Evolutionary conservation across 2,329 filamentous ascomycete species (phyloP), one percentile per base, ranked within the genome.

Genomic region (Pyricularia pennisetigena): DNA sequence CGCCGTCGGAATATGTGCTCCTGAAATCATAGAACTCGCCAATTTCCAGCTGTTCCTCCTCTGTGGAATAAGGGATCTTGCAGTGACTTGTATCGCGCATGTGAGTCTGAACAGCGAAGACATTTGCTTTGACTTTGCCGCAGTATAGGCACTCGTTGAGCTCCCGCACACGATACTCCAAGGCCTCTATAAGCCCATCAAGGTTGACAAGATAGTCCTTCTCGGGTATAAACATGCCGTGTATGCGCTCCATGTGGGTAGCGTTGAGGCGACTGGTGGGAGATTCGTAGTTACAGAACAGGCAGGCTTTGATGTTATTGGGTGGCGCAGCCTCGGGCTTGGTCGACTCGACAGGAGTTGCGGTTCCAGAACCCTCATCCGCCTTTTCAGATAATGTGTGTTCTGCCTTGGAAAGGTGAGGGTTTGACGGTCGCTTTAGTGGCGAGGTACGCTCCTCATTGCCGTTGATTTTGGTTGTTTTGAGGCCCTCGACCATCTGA

Each of bases 81-180:
- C 94, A 98, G 79, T 99, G 95, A 0, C 93, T 91, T 76, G 93
- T 94, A 77, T 99, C 95, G 63, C 93, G 89, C 95, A 99, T 99
- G 77, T 99, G 95, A 0, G 94, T 97, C 76, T 97, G 94, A 29
- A 94, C 88, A 23, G 92, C 94, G 69, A 89, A 88, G 0, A 90
- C 84, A 14, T 89, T 94, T 71, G 89, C 87, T 76, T 95, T 92
- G 62, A 90, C 79, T 78, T 95, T 96, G 76, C 91, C 90, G 76
- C 95, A 99, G 76, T 89, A 93, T 64, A 99, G 79, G 77, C 95
- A 99, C 77, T 97, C 90, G 75, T 93, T 88, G 70, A 90, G 87
- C 69, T 93, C 86, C 70, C 89, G 86, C 59, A 99, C 89, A 72
- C 93, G 96, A 71, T 89, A 84, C 74, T 93, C 89, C 16, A 99